These are phyloP conservation scores for Pseudozyma tsukubaensis DNA, from an alignment of 1,284 basidiomycete species.

Conservation along the genomic window DNA sequence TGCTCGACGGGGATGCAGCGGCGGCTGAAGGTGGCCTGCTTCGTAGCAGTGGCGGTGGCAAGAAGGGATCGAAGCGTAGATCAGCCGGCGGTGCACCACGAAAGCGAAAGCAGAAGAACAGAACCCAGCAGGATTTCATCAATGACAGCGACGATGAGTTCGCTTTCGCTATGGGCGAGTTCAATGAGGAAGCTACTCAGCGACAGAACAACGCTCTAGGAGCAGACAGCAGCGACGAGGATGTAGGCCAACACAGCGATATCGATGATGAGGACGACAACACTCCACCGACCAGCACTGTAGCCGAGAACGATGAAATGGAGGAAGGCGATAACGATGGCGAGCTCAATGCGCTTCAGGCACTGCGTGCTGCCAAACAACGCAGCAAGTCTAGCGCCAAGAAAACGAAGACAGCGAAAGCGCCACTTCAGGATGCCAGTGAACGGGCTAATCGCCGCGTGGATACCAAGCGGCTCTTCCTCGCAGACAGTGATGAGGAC, in stretches of 20 bases:
- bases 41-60: conserved; percentile 19
- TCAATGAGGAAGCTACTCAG: conserved; percentile 11
- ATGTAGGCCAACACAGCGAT: conserved; percentile 3
- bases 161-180: conserved; percentile 45
- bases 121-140: conserved; percentile 58
- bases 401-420: background rate
- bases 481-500: conserved; percentile 38
- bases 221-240: conserved; percentile 14
- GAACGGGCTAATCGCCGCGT: conserved; percentile 26
- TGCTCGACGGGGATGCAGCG: conserved; percentile 18
- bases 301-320: conserved; percentile 23
- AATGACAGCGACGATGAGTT: conserved; percentile 66
- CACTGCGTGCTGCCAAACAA: conserved; percentile 32
- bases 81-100: conserved; percentile 14
- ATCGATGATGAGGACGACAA: conserved; percentile 23
- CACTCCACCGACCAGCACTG: conserved; percentile 35
- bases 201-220: background rate
- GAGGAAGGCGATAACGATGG: conserved; percentile 19
- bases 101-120: conserved; percentile 37
- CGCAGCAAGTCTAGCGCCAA: conserved; percentile 13
- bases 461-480: conserved; percentile 39
- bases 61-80: conserved; percentile 14
- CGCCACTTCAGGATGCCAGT: conserved; percentile 32
- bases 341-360: conserved; percentile 27
- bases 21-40: conserved; percentile 34